Percentiles rank a stretch among this genome's conserved stretches.
Conservation (phyloP, 495 filamentous ascomycete genomes). For the Filosporella fistucella region DNA sequence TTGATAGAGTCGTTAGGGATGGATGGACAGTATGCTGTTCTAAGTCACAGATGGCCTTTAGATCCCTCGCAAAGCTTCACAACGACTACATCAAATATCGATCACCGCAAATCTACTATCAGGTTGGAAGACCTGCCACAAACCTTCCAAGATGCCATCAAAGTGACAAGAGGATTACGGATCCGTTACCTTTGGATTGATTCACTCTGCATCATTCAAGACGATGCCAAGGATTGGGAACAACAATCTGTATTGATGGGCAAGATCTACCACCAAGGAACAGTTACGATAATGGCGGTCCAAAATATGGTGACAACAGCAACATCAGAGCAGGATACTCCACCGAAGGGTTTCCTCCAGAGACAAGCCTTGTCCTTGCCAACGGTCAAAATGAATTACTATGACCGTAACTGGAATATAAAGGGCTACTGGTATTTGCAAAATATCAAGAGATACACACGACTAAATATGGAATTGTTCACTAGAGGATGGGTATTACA, state of each 20-base stretch:
- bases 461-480: not conserved
- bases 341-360: slow-evolving; percentile 1
- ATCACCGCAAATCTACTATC: not conserved
- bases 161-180: not conserved
- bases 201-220: slow-evolving; percentile 4
- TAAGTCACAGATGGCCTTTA: slow-evolving; percentile 5
- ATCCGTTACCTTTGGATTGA: slow-evolving; percentile 12
- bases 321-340: not conserved
- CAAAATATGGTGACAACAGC: no score
- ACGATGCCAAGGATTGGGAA: slow-evolving; percentile 7
- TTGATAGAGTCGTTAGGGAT: slow-evolving; percentile 1
- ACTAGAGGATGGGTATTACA: slow-evolving; percentile 6
- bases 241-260: slow-evolving; percentile 8
- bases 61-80: slow-evolving; percentile 3
- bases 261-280: slow-evolving; percentile 6
- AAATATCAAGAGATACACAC: not conserved
- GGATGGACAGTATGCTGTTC: slow-evolving; percentile 1
- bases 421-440: slow-evolving; percentile 1
- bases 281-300: slow-evolving; percentile 5
- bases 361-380: not conserved
- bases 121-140: slow-evolving; percentile 1
- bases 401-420: not conserved
- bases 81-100: not conserved
- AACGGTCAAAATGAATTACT: slow-evolving; percentile 3
- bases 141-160: slow-evolving; percentile 18